These are phyloP conservation scores for Monoraphidium neglectum DNA, from an alignment of 139 green algal genomes.

Conservation along the genomic window DNA sequence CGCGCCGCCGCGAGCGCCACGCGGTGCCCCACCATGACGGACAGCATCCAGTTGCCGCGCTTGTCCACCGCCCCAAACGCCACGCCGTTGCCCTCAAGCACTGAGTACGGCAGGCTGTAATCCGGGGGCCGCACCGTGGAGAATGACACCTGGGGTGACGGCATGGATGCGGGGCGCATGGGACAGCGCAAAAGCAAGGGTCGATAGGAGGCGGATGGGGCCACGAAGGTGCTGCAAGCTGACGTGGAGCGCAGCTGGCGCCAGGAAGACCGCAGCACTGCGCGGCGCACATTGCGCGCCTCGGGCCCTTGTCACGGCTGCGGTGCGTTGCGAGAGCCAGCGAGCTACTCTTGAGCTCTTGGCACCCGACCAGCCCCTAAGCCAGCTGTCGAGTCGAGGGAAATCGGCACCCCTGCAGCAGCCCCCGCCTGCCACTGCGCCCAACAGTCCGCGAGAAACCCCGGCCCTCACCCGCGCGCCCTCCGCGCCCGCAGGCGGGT, in stretches of 20 bases:
- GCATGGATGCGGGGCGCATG: not conserved
- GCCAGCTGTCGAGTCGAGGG: too few species aligned
- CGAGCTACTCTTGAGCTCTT: too few species aligned
- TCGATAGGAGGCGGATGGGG: not conserved
- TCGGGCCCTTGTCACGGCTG: too few species aligned
- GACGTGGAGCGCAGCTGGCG: not conserved
- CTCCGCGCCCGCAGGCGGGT: not conserved
- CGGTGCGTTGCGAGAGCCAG: too few species aligned
- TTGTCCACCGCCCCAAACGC: constrained; percentile 74
- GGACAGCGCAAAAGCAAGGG: not conserved
- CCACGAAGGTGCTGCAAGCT: not conserved
- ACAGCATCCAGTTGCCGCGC: constrained; percentile 51
- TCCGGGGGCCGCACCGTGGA: constrained; percentile 77
- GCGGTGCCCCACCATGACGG: constrained; percentile 60
- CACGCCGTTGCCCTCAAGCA: constrained; percentile 62
- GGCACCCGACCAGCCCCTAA: too few species aligned
- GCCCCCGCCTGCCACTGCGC: too few species aligned
- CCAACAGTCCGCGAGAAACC: too few species aligned
- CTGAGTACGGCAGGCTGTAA: constrained; percentile 78
- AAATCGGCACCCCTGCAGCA: too few species aligned
- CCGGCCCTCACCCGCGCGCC: not conserved
- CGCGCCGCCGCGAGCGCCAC: not conserved
- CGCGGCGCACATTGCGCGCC: too few species aligned
- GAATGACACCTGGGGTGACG: constrained; percentile 47
- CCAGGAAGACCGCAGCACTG: too few species aligned